Evolutionary conservation across 2,329 filamentous ascomycete genomes (phyloP).

Genomic region (Pseudocercospora eumusae): DNA sequence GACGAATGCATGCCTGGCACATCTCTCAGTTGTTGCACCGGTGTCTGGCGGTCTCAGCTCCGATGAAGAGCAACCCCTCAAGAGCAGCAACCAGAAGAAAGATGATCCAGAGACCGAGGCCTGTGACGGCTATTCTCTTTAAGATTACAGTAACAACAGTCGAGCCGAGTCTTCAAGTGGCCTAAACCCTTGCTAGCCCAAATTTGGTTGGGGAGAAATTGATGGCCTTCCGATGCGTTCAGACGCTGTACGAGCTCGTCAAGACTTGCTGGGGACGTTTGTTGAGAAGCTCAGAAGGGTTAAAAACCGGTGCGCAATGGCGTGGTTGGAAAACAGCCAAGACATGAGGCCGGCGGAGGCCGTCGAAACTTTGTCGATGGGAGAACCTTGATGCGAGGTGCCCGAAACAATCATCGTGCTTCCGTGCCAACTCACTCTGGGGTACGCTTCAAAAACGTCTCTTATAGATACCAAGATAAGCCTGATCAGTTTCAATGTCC

Average conservation of each 20-base stretch:
- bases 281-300: not conserved
- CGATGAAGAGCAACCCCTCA: not conserved
- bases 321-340: not conserved
- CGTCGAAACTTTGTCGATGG: not conserved
- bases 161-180: too few relatives aligned
- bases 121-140: too few relatives aligned
- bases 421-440: not conserved
- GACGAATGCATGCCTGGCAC: not conserved
- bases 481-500: not conserved
- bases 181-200: too few relatives aligned
- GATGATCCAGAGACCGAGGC: not conserved
- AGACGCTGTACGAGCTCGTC: not conserved
- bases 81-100: not conserved
- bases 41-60: not conserved
- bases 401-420: not conserved
- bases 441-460: constrained; percentile 1
- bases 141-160: too few relatives aligned
- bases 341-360: not conserved
- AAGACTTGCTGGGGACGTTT: not conserved
- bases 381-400: not conserved
- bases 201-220: too few relatives aligned
- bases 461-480: constrained; percentile 17
- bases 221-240: too few relatives aligned
- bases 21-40: not conserved
- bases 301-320: not conserved